Evolutionary conservation across 202 grass and related monocot species (phyloP), one percentile per base, ranked within the genome.

Genomic region (Carex sylvatica): DNA sequence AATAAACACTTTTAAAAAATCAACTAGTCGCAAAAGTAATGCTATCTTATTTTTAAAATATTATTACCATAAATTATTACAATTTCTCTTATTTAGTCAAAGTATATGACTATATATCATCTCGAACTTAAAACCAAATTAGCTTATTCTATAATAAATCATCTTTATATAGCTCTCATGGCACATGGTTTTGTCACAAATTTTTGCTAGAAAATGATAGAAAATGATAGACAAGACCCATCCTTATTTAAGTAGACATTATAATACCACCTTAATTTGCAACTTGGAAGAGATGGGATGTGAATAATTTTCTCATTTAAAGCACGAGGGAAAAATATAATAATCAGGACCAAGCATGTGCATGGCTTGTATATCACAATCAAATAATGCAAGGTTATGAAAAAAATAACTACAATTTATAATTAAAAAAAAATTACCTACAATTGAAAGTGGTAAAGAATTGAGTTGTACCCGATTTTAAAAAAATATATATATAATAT

Each of bases 111-210:
- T 42, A 36, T 58, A 58, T 58, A n/a, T 16, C 8, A 70, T 1
- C 42, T 70, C 44, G 33, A 70, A 10, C 2, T 0, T 0, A 69
- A 69, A 9, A n/a, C n/a, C n/a, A n/a, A n/a, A n/a, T 26, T 26
- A 18, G 72, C 2, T 9, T 77, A 18, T 42, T 19, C 0, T 11
- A 20, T 70, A 53, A 13, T 11, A 77, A 77, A n/a, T 77, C 2
- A 38, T 26, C 15, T 52, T 26, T 26, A 26, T 26, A n/a, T 77
- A 16, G 73, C 14, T 58, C 23, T 0, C 51, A 36, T 71, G 73
- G 73, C 73, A 77, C 73, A 77, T 77, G 73, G 35, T 56, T 11
- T 56, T 77, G 73, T 35, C 52, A 77, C 6, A 35, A 33, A n/a
- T 33, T 77, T 77, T n/a, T n/a, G n/a, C n/a, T n/a, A n/a, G n/a